Evolutionary conservation across 805 yeast genomes (phyloP), one percentile per base, ranked within the genome.

Genomic region (Priceomyces melissophilus): DNA sequence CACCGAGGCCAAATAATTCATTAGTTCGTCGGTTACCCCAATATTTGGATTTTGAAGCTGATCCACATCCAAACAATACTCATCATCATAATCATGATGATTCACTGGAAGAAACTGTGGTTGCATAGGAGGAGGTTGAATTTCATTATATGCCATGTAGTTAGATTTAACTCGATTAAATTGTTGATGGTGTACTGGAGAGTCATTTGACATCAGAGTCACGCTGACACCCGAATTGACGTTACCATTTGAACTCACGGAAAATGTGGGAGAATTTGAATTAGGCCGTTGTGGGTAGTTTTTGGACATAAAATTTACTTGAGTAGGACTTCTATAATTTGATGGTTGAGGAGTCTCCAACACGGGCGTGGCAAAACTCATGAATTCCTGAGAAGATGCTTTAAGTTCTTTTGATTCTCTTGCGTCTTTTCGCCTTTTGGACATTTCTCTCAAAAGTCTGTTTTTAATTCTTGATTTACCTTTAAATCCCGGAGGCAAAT

Each of bases 381-480:
- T 16, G 2, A n/a, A 14, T 7, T 37, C 32, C 8, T 17, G 32
- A 15, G 35, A 25, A 10, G 15, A 32, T 5, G 8, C 25, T 20
- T 20, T 20, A 20, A 8, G 8, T 5, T 20, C 25, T 8, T 20
- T 20, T 20, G 8, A 20, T 5, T 20, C 25, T 8, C 25, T 20
- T 26, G 33, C 26, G 26, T 43, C 38, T 23, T 41, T 28, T 34
- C 45, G 43, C 32, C 44, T 45, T 41, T 53, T 47, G 44, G 53
- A 35, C 50, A 67, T 52, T 48, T 65, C 67, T 51, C 66, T 67
- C 57, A 59, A 65, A 45, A 69, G 52, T 40, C 67, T 57, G 53
- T 69, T 69, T 54, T 69, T 69, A 43, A 69, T 67, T 47, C 73
- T 54, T 7, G 71, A 63, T 47, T 67, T 68, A 14, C 75, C 75